Evolutionary conservation across 768 basidiomycete species (phyloP), one percentile per base, ranked within the genome.

Genomic region (Suillus luteus): DNA sequence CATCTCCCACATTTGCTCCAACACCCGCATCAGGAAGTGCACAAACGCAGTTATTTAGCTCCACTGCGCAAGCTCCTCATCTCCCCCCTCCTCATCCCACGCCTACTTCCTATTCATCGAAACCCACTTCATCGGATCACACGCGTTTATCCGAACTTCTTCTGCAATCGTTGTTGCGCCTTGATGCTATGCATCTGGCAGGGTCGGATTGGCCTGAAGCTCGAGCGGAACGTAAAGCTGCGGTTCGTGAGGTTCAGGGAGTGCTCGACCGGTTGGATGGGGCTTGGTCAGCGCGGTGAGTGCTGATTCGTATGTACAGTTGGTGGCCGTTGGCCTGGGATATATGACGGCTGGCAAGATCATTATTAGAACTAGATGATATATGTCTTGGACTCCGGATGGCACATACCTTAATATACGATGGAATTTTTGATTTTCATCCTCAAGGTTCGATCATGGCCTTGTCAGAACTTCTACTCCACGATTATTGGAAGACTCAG

Each of bases 231-330:
- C 82, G 96, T 65, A 97, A 96, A 77, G 86, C 83, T 38, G 96
- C 93, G 1, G 95, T 99, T 57, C 88, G 83, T 66, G 87, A 89
- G 69, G 90, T 97, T 17, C 96, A 98, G 78, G 82, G 78, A 31
- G 81, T 93, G 68, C 82, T 98, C 64, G 93, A 95, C 72, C 81
- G 82, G 64, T 80, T 96, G 55, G 95, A 96, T 73, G 82, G 78
- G 31, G 88, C 83, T 7, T 93, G 91, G 90, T 77, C 76, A 35
- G 60, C 60, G 6, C 68, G 73, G 38, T 76, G 61, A 67, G 41
- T 31, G 57, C 17, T 41, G 57, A 27, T 12, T 11, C 8, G 15
- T 17, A 17, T 54, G 10, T 33, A 17, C 7, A 3, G 31, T 31
- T 35, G 33, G 8, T 35, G 33, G 33, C 33, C 7, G 33, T 35